Conservation (phyloP, 1,284 basidiomycete genomes). For the Cryptococcus wingfieldii region DNA sequence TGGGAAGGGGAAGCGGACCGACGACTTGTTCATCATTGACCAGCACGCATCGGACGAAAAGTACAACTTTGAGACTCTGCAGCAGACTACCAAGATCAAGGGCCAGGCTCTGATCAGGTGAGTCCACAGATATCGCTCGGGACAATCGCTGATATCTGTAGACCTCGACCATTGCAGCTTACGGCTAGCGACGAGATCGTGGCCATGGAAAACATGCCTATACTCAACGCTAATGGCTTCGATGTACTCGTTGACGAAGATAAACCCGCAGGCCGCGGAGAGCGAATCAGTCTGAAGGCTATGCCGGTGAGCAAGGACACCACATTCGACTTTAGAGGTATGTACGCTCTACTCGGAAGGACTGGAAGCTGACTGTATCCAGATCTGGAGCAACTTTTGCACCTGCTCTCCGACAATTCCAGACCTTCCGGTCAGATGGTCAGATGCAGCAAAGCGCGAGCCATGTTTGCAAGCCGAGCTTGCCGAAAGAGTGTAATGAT, state of each 20-base stretch:
- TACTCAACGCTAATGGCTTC: slow-evolving; percentile 83
- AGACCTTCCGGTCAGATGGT: slow-evolving; percentile 71
- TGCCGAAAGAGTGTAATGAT: slow-evolving; percentile 97
- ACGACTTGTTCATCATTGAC: slow-evolving; percentile 85
- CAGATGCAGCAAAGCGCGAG: slow-evolving; percentile 83
- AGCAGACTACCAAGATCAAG: slow-evolving; percentile 78
- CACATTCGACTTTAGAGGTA: slow-evolving; percentile 68
- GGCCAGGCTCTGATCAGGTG: slow-evolving; percentile 79
- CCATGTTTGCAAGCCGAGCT: slow-evolving; percentile 95
- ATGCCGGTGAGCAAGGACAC: slow-evolving; percentile 90
- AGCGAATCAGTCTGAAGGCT: slow-evolving; percentile 66
- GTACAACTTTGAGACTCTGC: slow-evolving; percentile 93
- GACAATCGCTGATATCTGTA: slow-evolving; percentile 38
- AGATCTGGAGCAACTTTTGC: slow-evolving; percentile 95
- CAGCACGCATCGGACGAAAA: slow-evolving; percentile 78
- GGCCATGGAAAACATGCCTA: slow-evolving; percentile 77
- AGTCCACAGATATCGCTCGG: slow-evolving; percentile 23
- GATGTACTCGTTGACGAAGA: slow-evolving; percentile 61
- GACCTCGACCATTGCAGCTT: slow-evolving; percentile 73
- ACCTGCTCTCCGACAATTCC: slow-evolving; percentile 66
- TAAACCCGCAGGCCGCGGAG: slow-evolving; percentile 52
- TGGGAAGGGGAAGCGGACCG: slow-evolving; percentile 48
- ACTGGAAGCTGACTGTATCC: slow-evolving; percentile 1
- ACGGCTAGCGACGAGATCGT: slow-evolving; percentile 86
- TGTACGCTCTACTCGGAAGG: not conserved